These are phyloP conservation scores for Aspergillus tamarii DNA, from an alignment of 2,329 filamentous ascomycete species.

Conservation along the genomic window DNA sequence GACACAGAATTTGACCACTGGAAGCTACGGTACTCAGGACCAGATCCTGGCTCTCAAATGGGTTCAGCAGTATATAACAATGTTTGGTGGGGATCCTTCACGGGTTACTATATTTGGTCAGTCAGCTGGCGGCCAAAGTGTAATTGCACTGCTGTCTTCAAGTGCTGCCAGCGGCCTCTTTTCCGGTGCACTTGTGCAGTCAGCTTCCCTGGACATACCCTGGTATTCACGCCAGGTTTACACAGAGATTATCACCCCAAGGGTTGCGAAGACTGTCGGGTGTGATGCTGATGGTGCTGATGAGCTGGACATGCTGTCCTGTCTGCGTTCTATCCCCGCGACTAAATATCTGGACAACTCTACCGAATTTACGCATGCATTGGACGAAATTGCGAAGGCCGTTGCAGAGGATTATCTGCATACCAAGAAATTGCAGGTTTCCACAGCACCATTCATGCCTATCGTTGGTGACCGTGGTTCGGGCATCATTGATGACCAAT, in stretches of 20 bases:
- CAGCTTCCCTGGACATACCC: neutral
- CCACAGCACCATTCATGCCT: neutral
- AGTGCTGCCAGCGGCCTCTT: neutral
- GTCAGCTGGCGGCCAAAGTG: neutral
- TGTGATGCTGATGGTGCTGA: neutral
- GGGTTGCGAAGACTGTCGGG: neutral
- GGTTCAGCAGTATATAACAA: neutral
- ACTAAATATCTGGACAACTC: neutral
- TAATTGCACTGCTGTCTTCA: neutral
- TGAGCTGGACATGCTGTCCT: neutral
- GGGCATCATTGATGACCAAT: neutral
- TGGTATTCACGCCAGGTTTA: neutral
- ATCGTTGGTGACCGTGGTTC: neutral
- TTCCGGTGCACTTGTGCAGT: conserved; percentile 35
- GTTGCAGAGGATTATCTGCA: neutral
- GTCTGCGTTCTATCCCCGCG: neutral
- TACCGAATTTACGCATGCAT: neutral
- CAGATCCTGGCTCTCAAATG: neutral
- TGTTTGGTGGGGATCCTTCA: neutral
- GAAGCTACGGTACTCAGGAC: neutral
- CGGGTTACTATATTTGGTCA: neutral
- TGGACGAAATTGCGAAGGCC: neutral
- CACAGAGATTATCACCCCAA: neutral
- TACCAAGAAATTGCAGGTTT: neutral
- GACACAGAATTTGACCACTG: neutral